Base-by-base conservation (phyloP, 495 filamentous ascomycete species). In the Opeltia flavorubescens region DNA sequence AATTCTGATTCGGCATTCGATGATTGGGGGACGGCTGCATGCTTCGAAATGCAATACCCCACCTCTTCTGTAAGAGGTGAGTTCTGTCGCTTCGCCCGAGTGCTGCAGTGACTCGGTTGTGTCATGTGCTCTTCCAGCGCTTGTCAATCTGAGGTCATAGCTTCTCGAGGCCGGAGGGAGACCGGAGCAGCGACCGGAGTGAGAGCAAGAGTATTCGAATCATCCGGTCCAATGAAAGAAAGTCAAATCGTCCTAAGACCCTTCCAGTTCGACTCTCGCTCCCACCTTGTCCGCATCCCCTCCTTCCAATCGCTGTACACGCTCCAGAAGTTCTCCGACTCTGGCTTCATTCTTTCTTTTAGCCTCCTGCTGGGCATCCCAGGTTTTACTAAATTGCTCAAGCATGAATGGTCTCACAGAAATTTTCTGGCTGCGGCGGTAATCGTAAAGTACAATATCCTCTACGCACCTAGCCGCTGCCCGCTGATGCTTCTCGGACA, bases 361-460 rank as follows among this genome's bases (percentile, higher is more conserved):
- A 15, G 70, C 76, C 44, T 76, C 61, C 54, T 84, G 74, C 57
- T 95, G 89, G 51, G 77, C 50, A 49, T 63, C 55, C 64, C 76
- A 87, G 7, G 81, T 83, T 29, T 72, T 55, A 41, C 67, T 61
- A 49, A 95, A 84, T 38, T 77, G 66, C 1, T 75, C 66, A 31
- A 77, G 55, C 66, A 89, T 75, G 51, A 85, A 95, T 0, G 62
- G 60, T 30, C 76, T 77, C 50, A 94, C 65, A 0, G 68, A 44
- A 2, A 68, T 64, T 57, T 70, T 75, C 25, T 52, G 63, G 17
- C 66, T 74, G 13, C 59, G 60, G 38, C 61, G 66, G 61, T 95
- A 95, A 63, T 95, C 83, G 63, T 94, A 95, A 0, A 86, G 66
- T 2, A 89, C 82, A 41, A 86, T 76, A 52, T 93, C 86, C 65